Percentiles rank a stretch among this genome's conserved stretches.
These are phyloP conservation scores for Excoecaria agallocha DNA, from an alignment of 345 rosid species.

Conservation along the genomic window DNA sequence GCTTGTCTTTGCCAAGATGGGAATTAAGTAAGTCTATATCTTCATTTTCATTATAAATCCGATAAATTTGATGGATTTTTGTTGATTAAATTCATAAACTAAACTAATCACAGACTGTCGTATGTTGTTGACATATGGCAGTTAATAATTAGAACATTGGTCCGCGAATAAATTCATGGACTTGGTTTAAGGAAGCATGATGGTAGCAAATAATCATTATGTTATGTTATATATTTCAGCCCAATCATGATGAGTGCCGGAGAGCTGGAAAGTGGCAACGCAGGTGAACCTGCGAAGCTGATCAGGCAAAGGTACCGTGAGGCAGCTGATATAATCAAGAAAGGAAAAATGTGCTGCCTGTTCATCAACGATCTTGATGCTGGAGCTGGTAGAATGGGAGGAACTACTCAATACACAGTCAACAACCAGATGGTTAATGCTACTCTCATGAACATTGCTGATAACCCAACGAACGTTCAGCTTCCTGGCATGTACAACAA, in stretches of 20 bases:
- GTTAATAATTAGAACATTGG: no score
- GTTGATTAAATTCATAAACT: no score
- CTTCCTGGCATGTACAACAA: conserved; percentile 99
- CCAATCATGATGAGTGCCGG: conserved; percentile 99
- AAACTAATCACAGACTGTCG: no score
- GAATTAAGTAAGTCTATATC: conserved; percentile 66
- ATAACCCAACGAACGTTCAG: conserved; percentile 86
- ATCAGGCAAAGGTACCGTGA: conserved; percentile 98
- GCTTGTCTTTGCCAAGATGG: conserved; percentile 98
- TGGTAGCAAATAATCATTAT: not conserved
- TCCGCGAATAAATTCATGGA: no score
- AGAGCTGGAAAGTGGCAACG: conserved; percentile 97
- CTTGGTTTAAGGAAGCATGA: no score
- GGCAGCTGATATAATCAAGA: conserved; percentile 89
- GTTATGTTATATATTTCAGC: conserved; percentile 36
- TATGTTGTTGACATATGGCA: no score
- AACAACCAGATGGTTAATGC: conserved; percentile 99
- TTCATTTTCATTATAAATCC: not conserved
- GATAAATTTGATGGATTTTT: no score
- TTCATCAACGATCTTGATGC: conserved; percentile 99
- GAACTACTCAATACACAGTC: conserved; percentile 94
- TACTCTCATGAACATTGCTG: conserved; percentile 99
- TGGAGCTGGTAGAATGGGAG: conserved; percentile 93
- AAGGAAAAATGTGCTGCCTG: conserved; percentile 92
- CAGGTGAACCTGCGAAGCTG: conserved; percentile 93